Evolutionary conservation across 2,329 filamentous ascomycete genomes (phyloP), one percentile per base, ranked within the genome.

Genomic region (Tolypocladium guangdongense): DNA sequence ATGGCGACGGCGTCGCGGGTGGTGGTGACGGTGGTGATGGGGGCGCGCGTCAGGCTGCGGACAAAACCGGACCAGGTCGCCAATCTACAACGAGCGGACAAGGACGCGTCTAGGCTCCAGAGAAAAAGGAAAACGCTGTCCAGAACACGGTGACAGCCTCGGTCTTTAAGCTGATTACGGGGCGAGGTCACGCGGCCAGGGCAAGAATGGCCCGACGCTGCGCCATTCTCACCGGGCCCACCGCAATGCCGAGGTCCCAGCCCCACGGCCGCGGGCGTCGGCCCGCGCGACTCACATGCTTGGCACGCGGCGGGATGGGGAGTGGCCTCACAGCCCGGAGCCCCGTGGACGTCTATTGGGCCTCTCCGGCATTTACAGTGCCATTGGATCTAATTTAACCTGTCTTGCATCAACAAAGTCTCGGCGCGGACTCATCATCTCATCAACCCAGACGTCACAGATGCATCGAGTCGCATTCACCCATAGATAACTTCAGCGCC

Each of bases 1-100:
- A 82, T 82, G 54, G 51, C 32, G 38, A 41, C 22, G 49, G 33
- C 41, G 41, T 35, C 39, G 5, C 24, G 27, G 7, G 27, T 39
- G 27, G 18, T 39, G 37, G 7, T 39, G 37, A 16, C 5, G 16
- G 18, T 30, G 27, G 27, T 27, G 27, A 6, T 27, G 8, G n/a
- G n/a, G n/a, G n/a, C n/a, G n/a, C n/a, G n/a, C n/a, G n/a, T n/a
- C n/a, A n/a, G n/a, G n/a, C n/a, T n/a, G n/a, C n/a, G n/a, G n/a
- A n/a, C n/a, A n/a, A n/a, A n/a, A n/a, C n/a, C n/a, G n/a, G n/a
- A n/a, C n/a, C n/a, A n/a, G n/a, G n/a, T n/a, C 32, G 10, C 32
- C 2, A 33, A 33, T 33, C 32, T 11, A 33, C 18, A 47, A 47
- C 4, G 27, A 47, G 33, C 8, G 18, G 3, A 11, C 30, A 30